Evolutionary conservation across 352 stramenopile species (phyloP), one percentile per base, ranked within the genome.

Genomic region (Phytophthora citrophthora): DNA sequence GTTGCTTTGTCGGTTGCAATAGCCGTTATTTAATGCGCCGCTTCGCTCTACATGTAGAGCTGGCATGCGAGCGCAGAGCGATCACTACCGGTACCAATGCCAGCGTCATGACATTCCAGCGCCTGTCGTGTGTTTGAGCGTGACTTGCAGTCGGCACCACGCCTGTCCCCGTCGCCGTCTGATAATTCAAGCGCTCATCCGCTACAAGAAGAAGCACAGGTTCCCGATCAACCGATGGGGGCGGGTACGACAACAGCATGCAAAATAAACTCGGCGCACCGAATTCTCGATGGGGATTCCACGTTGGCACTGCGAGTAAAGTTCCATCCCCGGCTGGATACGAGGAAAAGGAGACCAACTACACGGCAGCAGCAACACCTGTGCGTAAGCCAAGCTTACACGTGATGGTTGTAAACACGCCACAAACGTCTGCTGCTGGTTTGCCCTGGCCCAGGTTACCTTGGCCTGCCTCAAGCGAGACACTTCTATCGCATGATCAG

Each of bases 181-280:
- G 64, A 68, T 72, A 72, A 72, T 64, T 62, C 45, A 64, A 57
- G 61, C 20, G 39, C 29, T 40, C 32, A 56, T 32, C 49, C 23
- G 60, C 29, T 34, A 11, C 29, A 34, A 34, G 29, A 34, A n/a
- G n/a, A n/a, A 34, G 29, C 29, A 34, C 29, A 34, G 9, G 29
- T 34, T 34, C 29, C 32, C 29, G 52, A 66, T 60, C 48, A 66
- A 51, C 57, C 55, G 55, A 69, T 69, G 61, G 53, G 20, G 31
- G 20, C 18, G 20, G 47, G 61, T 71, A 62, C 56, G 54, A 70
- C 55, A 70, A 55, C 29, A 27, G 13, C n/a, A 32, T 32, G 27
- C 27, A 32, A 32, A 34, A 13, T 4, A 11, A 34, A 34, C n/a
- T 20, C n/a, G 46, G 38, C 54, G 53, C 54, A 71, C 50, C 49